A percentile compares a stretch with the other conserved stretches of the same genome.
phyloP scores from a whole-genome alignment of 108 stramenopile genomes.

The Cylindrotheca closterium region DNA sequence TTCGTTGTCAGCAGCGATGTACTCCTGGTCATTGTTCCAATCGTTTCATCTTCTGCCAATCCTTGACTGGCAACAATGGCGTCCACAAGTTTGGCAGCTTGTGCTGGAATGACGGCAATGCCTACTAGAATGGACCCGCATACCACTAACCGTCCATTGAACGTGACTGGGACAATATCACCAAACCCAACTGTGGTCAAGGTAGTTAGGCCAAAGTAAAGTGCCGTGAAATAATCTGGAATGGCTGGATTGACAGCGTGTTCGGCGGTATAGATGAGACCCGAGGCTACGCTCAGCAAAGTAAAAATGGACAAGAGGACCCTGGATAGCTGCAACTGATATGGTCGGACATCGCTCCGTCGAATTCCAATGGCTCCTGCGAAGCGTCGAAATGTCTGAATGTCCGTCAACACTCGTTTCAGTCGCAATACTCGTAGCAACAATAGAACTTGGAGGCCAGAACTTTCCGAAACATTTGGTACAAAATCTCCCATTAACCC shows the following conservation, averaged over 20 bases:
- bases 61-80: conserved; percentile 22
- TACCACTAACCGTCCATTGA: conserved; percentile 65
- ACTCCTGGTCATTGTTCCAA: too few species aligned
- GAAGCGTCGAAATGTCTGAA: conserved; percentile 62
- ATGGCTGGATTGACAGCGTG: conserved; percentile 70
- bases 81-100: conserved; percentile 54
- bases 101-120: conserved; percentile 76
- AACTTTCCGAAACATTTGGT: not conserved
- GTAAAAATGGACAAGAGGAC: conserved; percentile 73
- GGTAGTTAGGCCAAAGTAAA: conserved; percentile 82
- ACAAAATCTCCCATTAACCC: not conserved
- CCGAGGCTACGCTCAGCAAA: conserved; percentile 65
- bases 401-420: conserved; percentile 64
- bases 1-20: too few species aligned
- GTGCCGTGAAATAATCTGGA: conserved; percentile 72
- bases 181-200: conserved; percentile 67
- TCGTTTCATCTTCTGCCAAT: not conserved
- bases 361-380: conserved; percentile 29
- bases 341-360: conserved; percentile 7
- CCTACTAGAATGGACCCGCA: conserved; percentile 67
- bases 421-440: conserved; percentile 70
- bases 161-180: conserved; percentile 79
- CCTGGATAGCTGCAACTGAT: conserved; percentile 77
- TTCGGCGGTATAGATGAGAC: conserved; percentile 80
- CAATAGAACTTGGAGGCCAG: conserved; percentile 57